A percentile compares a stretch with the other conserved stretches of the same genome.
phyloP scores from a whole-genome alignment of 176 grass and related monocot species.

The Echinochloa phyllopogon region DNA sequence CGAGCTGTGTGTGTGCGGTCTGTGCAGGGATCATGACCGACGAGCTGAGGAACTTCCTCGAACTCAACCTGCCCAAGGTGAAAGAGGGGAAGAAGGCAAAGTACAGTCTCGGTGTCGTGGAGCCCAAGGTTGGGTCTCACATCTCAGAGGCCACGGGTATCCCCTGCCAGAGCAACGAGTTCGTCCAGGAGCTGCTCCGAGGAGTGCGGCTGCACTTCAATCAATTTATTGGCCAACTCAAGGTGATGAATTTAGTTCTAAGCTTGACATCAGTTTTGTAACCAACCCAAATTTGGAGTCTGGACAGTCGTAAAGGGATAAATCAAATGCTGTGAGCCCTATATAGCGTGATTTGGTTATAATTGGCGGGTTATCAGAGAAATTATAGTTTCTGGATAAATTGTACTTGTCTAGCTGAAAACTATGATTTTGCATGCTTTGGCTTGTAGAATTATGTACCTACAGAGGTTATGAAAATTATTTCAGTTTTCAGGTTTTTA shows the following conservation, averaged over 20 bases:
- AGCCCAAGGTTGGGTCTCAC: constrained; percentile 81
- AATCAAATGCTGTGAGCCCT: neutral
- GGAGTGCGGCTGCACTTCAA: constrained; percentile 76
- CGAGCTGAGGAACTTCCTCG: constrained; percentile 81
- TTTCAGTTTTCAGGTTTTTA: neutral
- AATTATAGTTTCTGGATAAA: neutral
- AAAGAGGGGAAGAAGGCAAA: constrained; percentile 81
- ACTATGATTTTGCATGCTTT: neutral
- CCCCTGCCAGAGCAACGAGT: constrained; percentile 79
- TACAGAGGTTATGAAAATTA: neutral
- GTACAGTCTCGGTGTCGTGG: constrained; percentile 68
- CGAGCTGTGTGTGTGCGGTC: neutral
- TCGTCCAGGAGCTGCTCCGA: constrained; percentile 71
- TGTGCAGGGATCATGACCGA: constrained; percentile 73
- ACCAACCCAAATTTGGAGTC: neutral
- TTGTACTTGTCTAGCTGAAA: neutral
- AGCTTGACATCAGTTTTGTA: neutral
- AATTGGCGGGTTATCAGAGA: neutral
- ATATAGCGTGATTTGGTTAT: neutral
- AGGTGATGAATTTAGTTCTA: constrained; percentile 55
- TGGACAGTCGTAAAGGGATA: neutral
- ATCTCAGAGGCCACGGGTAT: constrained; percentile 75
- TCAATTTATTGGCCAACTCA: constrained; percentile 66
- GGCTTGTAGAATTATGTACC: too few relatives aligned
- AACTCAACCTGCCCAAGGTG: constrained; percentile 69